Percentiles rank a stretch among this genome's conserved stretches.
These are phyloP conservation scores for Amyloporia xantha DNA, from an alignment of 768 basidiomycete species.

Conservation along the genomic window DNA sequence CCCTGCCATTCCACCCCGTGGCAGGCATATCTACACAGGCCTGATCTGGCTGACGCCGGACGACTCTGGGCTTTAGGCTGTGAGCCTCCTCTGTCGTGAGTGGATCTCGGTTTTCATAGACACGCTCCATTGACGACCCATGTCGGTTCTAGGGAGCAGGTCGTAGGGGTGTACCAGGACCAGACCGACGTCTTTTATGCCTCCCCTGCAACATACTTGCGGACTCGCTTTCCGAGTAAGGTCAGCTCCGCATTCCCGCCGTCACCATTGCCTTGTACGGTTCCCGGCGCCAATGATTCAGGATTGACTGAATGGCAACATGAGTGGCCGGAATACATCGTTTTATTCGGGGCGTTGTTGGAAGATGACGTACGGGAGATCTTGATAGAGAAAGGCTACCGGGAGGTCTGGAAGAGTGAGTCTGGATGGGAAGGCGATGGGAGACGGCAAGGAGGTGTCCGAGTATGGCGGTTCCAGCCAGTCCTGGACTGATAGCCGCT, in stretches of 20 bases:
- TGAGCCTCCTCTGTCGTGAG: conserved; percentile 85
- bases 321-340: conserved; percentile 75
- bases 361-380: conserved; percentile 11
- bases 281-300: conserved; percentile 32
- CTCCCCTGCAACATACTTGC: conserved; percentile 62
- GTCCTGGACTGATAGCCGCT: background rate
- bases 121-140: conserved; percentile 1
- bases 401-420: conserved; percentile 17
- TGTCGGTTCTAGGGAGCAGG: conserved; percentile 36
- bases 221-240: conserved; percentile 52
- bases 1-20: conserved; percentile 97
- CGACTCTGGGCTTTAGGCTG: conserved; percentile 83
- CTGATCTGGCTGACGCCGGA: conserved; percentile 46
- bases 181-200: conserved; percentile 80
- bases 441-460: conserved; percentile 20
- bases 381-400: conserved; percentile 13
- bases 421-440: conserved; percentile 21
- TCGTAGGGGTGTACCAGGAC: conserved; percentile 57
- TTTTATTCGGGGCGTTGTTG: conserved; percentile 80
- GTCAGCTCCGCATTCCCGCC: conserved; percentile 62
- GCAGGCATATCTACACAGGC: conserved; percentile 78
- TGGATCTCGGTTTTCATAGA: conserved; percentile 7
- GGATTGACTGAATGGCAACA: conserved; percentile 48
- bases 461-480: conserved; percentile 13
- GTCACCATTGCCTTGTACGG: conserved; percentile 48